Percentiles rank a stretch among this genome's conserved stretches.
These are phyloP conservation scores for Collybiopsis confluens DNA, from an alignment of 768 basidiomycete species.

Conservation along the genomic window DNA sequence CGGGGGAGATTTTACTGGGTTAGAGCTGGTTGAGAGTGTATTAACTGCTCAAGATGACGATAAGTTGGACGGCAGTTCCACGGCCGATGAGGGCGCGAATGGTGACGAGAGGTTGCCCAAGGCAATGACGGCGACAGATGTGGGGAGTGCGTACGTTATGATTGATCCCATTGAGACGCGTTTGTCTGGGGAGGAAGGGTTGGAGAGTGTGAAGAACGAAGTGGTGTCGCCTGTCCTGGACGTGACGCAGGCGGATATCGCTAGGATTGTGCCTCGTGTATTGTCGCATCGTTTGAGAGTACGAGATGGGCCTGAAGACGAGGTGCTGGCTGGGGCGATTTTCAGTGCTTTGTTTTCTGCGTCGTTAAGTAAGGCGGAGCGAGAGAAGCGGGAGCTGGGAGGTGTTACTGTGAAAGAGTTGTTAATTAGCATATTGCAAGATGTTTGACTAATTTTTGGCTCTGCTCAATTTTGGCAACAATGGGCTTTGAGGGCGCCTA, in stretches of 20 bases:
- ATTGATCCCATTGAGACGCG: slow-evolving; percentile 3
- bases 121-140: slow-evolving; percentile 4
- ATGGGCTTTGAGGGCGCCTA: no score
- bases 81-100: not conserved
- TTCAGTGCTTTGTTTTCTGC: slow-evolving; percentile 43
- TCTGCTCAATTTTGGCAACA: no score
- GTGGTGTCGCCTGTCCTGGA: slow-evolving; percentile 34
- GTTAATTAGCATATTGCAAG: slow-evolving; percentile 42
- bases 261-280: slow-evolving; percentile 66
- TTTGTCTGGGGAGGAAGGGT: not conserved
- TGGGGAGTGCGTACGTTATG: slow-evolving; percentile 5
- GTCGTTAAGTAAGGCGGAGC: slow-evolving; percentile 7
- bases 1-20: slow-evolving; percentile 55
- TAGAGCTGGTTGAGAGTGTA: slow-evolving; percentile 40
- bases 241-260: slow-evolving; percentile 72
- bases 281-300: slow-evolving; percentile 74
- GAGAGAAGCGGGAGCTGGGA: slow-evolving; percentile 16
- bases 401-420: slow-evolving; percentile 59
- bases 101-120: slow-evolving; percentile 10
- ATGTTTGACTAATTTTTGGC: slow-evolving; percentile 1
- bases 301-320: slow-evolving; percentile 65
- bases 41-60: not conserved
- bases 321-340: slow-evolving; percentile 60
- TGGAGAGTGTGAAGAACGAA: not conserved
- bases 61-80: not conserved